Evolutionary conservation across 2,329 filamentous ascomycete genomes (phyloP), one percentile per base, ranked within the genome.

Genomic region (Cytospora chrysosperma): DNA sequence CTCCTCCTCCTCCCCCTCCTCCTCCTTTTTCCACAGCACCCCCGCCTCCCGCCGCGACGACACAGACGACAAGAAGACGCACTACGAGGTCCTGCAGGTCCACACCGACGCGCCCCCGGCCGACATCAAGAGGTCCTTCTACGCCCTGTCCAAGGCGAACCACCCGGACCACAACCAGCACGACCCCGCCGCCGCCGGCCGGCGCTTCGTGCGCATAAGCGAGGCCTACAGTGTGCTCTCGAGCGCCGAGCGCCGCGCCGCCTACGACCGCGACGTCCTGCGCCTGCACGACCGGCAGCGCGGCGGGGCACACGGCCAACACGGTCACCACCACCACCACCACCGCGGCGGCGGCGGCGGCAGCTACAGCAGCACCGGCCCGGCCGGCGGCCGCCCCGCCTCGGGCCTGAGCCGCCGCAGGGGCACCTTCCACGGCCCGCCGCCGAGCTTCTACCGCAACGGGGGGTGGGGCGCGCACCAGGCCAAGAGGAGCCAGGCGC

Each of bases 81-180:
- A 96, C 78, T 99, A 99, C 76, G 90, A 94, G 70, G 87, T 88
- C 49, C 83, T 99, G 58, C 85, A 88, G 50, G 76, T 99, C n/a
- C 77, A 85, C 0, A 81, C 83, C 50, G 84, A 84, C 67, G 93
- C 94, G 49, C 86, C 90, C 19, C 19, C 30, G n/a, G 50, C 51
- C 47, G 27, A 43, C 7, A 34, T 52, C 34, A 58, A 53, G 53
- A 88, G 85, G 71, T 86, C 86, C 69, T 99, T 97, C 85, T 98
- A 97, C 82, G 78, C 84, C 66, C 90, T 98, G 74, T 97, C 93
- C 72, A 96, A 97, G 78, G 79, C 84, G 60, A 89, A 97, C 82
- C 95, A 99, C 77, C 95, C 95, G 1, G 95, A 99, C 82, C 87
- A 88, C 74, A 96, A 98, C 81, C 91, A 84, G 65, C 73, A 84